Evolutionary conservation across 202 grass and related monocot species (phyloP).

Genomic region (Digitaria exilis): DNA sequence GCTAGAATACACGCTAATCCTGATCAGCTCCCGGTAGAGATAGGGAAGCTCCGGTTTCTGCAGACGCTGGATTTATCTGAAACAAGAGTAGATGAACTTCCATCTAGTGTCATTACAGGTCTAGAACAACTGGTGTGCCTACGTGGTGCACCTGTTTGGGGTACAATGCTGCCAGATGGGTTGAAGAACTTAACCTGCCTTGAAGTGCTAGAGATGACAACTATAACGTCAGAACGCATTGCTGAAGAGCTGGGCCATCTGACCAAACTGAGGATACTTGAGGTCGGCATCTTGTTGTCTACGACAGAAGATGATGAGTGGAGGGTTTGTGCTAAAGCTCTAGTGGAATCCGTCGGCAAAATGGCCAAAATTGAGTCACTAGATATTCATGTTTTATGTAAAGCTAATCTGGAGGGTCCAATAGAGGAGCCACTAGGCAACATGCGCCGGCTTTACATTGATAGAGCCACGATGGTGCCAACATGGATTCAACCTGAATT

Average conservation of each 20-base stretch:
- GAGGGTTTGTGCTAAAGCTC: too few species aligned
- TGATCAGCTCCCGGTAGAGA: background rate
- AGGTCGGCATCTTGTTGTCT: too few species aligned
- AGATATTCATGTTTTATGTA: too few species aligned
- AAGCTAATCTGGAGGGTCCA: too few species aligned
- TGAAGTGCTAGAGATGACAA: background rate
- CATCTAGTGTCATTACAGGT: background rate
- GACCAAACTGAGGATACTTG: background rate
- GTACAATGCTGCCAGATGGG: background rate
- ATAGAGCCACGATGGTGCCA: too few species aligned
- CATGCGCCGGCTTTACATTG: too few species aligned
- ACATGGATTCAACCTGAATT: background rate
- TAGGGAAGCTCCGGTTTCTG: background rate
- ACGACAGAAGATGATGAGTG: too few species aligned
- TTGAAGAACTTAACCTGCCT: background rate
- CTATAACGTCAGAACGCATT: background rate
- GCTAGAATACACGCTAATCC: too few species aligned
- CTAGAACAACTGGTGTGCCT: background rate
- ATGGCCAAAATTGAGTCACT: background rate
- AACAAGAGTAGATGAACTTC: background rate
- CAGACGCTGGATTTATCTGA: background rate
- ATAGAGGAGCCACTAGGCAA: too few species aligned
- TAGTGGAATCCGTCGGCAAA: background rate
- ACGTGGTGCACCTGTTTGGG: too few species aligned
- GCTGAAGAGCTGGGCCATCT: background rate